Evolutionary conservation across 306 rosid species (phyloP).

Genomic region (Adenanthera pavonina): DNA sequence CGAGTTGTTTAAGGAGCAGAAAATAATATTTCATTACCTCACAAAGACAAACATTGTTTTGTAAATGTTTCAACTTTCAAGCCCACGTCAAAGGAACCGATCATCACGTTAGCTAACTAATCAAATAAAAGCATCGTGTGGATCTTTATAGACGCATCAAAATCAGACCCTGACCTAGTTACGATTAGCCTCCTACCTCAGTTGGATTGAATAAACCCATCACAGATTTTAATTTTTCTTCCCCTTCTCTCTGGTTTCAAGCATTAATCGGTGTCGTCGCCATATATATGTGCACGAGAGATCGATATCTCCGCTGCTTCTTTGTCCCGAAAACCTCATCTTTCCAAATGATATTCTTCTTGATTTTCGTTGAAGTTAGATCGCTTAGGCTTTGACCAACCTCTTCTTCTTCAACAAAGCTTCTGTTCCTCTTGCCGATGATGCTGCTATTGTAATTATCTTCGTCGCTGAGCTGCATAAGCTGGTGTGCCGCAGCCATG

Average conservation of each 20-base stretch:
- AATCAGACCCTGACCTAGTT: neutral
- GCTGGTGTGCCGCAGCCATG: slow-evolving; percentile 55
- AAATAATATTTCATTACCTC: neutral
- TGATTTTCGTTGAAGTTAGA: slow-evolving; percentile 44
- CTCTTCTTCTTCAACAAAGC: slow-evolving; percentile 11
- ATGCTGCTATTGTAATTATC: slow-evolving; percentile 35
- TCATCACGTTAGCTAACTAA: neutral
- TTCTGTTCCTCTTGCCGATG: slow-evolving; percentile 4
- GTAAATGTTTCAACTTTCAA: neutral
- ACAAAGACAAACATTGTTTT: neutral
- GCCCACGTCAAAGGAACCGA: neutral
- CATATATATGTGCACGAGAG: slow-evolving; percentile 61
- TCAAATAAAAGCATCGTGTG: neutral
- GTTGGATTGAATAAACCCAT: neutral
- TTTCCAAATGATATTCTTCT: slow-evolving; percentile 58
- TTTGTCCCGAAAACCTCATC: slow-evolving; percentile 45
- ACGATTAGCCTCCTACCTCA: neutral
- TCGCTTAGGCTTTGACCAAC: slow-evolving; percentile 29
- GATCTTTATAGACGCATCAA: neutral
- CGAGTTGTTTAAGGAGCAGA: neutral
- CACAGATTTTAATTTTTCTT: neutral
- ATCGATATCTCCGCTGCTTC: slow-evolving; percentile 63
- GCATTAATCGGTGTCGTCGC: slow-evolving; percentile 42
- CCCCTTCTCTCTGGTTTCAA: neutral
- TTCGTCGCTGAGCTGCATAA: slow-evolving; percentile 64